Conservation (phyloP, 495 filamentous ascomycete genomes). For the Aspergillus nanangensis region DNA sequence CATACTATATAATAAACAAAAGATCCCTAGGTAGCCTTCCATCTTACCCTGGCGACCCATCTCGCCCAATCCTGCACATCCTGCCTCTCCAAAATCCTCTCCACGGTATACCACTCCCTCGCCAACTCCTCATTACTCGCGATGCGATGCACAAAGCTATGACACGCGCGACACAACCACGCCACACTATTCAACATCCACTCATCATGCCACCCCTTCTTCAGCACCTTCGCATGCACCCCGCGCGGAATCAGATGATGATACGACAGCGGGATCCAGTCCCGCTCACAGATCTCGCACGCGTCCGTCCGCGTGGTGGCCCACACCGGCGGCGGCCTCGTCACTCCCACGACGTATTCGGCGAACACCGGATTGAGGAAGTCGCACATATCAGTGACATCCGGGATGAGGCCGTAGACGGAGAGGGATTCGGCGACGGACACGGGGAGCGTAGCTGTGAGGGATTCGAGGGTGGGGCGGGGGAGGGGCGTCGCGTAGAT, state of each 20-base stretch:
- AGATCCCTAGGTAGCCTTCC: constrained; percentile 49
- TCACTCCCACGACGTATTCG: constrained; percentile 51
- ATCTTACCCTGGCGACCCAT: constrained; percentile 62
- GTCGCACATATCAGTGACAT: constrained; percentile 35
- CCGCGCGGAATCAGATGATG: constrained; percentile 79
- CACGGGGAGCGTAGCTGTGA: constrained; percentile 44
- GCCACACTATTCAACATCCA: constrained; percentile 76
- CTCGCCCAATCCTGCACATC: constrained; percentile 66
- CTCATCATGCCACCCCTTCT: constrained; percentile 75
- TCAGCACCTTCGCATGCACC: constrained; percentile 73
- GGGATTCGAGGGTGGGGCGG: constrained; percentile 30
- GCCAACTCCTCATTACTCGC: constrained; percentile 78
- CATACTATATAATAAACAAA: background rate
- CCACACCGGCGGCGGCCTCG: constrained; percentile 58
- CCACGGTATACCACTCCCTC: constrained; percentile 67
- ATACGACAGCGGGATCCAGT: constrained; percentile 73
- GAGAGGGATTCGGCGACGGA: constrained; percentile 55
- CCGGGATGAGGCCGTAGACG: constrained; percentile 54
- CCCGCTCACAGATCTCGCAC: constrained; percentile 80
- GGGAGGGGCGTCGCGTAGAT: constrained; percentile 49
- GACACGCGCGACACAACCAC: constrained; percentile 86
- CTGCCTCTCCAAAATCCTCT: constrained; percentile 62
- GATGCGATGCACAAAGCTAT: constrained; percentile 77
- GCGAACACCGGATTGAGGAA: constrained; percentile 60
- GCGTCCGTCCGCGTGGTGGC: constrained; percentile 48